Base-by-base conservation (phyloP, 371 early-diverging fungal genomes). In the Encephalitozoon romaleae region DNA sequence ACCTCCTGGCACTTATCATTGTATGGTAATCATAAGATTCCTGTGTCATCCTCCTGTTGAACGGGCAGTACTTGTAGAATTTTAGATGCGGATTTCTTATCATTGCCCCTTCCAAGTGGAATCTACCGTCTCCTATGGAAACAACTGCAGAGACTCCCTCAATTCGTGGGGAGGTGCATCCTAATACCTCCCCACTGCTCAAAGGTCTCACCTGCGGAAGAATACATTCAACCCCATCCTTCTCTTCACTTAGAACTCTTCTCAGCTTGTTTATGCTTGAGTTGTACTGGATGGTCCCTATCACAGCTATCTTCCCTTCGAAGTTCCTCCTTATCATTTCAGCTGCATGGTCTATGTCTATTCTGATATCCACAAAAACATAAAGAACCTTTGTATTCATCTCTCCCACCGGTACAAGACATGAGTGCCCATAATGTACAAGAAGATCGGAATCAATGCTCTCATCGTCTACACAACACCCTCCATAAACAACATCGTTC, bases 401-500 rank as follows among this genome's bases (percentile, higher is more conserved):
- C 4, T 93, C 88, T 69, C 91, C 91, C 42, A 98, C 93, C 0
- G 96, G 96, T 2, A 99, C 91, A 87, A 97, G 85, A 85, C 99
- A 99, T 65, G 92, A 92, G 85, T 99, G 99, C 0, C 97, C 99
- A 80, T 95, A 99, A 83, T 99, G 99, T 15, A 99, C 89, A 84
- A 99, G 86, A 77, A 95, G 92, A 83, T 99, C 98, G 83, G 95
- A 94, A 0, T 90, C 93, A 3, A 95, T 86, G 0, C 94, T 93
- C 79, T 88, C 93, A 81, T 97, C 98, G 84, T 99, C 99, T 32
- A 99, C 88, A 84, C 99, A 99, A 84, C 99, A 99, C 12, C 97
- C 99, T 30, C 99, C 99, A 82, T 99, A 99, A 0, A 98, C 97
- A 2, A 99, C 99, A 86, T 99, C 98, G 21, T 93, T 94, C 91